These are phyloP conservation scores for Leishmania braziliensis DNA, from an alignment of 208 protist genomes.

Conservation along the genomic window DNA sequence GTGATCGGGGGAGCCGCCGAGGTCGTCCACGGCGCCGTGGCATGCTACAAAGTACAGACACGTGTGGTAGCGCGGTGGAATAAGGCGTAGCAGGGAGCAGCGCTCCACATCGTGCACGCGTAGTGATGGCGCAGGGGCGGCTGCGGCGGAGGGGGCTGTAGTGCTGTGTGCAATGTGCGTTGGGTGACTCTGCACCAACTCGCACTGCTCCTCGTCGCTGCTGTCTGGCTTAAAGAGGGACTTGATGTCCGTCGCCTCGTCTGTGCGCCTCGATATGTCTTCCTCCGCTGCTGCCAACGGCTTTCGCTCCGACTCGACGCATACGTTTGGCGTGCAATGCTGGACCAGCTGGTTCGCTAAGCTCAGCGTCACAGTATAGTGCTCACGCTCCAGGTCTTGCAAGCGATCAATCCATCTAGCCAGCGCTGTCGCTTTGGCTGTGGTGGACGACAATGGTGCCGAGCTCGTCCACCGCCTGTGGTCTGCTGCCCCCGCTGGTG, in stretches of 20 bases:
- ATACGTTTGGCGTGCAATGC: conserved; percentile 17
- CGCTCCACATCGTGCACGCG: conserved; percentile 54
- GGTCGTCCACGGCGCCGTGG: conserved; percentile 24
- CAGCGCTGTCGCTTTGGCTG: conserved; percentile 1
- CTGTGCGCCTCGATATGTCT: too few relatives aligned
- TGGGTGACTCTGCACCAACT: conserved; percentile 4
- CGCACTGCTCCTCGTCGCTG: conserved; percentile 19
- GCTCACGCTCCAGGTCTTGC: conserved; percentile 57
- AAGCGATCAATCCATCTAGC: conserved; percentile 55
- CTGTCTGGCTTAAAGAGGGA: conserved; percentile 23
- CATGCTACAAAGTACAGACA: conserved; percentile 57
- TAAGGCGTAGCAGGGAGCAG: conserved; percentile 36
- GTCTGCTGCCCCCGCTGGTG: not conserved
- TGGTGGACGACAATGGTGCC: not conserved
- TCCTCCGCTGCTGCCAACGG: not conserved
- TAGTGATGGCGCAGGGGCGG: conserved; percentile 6
- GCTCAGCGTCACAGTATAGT: conserved; percentile 52
- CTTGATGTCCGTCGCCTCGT: conserved; percentile 1
- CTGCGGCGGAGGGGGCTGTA: not conserved
- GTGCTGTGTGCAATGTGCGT: not conserved
- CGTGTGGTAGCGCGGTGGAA: conserved; percentile 26
- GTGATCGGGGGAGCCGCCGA: conserved; percentile 12
- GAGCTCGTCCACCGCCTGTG: not conserved
- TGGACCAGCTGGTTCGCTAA: conserved; percentile 26
- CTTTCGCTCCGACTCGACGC: not conserved